Evolutionary conservation across 148 eudicot species (phyloP).

Genomic region (Cornus controversa): DNA sequence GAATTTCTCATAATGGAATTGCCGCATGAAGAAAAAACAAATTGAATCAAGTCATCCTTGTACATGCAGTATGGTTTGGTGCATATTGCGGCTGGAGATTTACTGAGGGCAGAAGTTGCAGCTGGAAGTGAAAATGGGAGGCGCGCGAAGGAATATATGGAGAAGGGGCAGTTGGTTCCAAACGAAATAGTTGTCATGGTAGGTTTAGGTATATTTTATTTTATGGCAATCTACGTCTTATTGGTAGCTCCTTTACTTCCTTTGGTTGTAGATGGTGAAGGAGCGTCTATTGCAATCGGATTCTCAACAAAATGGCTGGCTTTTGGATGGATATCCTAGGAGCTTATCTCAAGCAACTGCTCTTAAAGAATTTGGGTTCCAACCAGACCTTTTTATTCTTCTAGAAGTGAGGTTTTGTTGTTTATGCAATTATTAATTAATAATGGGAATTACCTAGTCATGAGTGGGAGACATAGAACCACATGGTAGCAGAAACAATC

Average conservation of each 20-base stretch:
- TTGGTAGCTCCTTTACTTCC: slow-evolving; percentile 14
- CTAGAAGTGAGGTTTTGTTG: slow-evolving; percentile 71
- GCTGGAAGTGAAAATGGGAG: slow-evolving; percentile 85
- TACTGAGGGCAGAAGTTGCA: slow-evolving; percentile 80
- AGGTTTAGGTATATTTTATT: slow-evolving; percentile 8
- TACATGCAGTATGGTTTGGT: slow-evolving; percentile 93
- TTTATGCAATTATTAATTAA: slow-evolving; percentile 14
- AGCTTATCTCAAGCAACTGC: slow-evolving; percentile 95
- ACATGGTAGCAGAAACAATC: background rate
- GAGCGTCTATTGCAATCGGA: slow-evolving; percentile 74
- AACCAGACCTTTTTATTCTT: slow-evolving; percentile 87
- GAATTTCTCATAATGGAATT: slow-evolving; percentile 32
- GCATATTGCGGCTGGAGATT: slow-evolving; percentile 97
- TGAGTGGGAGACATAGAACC: background rate
- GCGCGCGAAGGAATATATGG: slow-evolving; percentile 88
- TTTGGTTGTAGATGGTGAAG: slow-evolving; percentile 81
- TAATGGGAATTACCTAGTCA: background rate
- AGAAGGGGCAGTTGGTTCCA: slow-evolving; percentile 93
- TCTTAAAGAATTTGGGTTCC: slow-evolving; percentile 70
- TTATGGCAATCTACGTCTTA: background rate
- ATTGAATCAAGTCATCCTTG: slow-evolving; percentile 48
- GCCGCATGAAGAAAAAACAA: slow-evolving; percentile 30
- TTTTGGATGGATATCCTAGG: slow-evolving; percentile 97
- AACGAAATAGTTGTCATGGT: slow-evolving; percentile 95
- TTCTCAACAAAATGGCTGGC: slow-evolving; percentile 94